A percentile compares a stretch with the other conserved stretches of the same genome.
phyloP scores from a whole-genome alignment of 805 yeast species.

The Diddensiella transvaalensis region DNA sequence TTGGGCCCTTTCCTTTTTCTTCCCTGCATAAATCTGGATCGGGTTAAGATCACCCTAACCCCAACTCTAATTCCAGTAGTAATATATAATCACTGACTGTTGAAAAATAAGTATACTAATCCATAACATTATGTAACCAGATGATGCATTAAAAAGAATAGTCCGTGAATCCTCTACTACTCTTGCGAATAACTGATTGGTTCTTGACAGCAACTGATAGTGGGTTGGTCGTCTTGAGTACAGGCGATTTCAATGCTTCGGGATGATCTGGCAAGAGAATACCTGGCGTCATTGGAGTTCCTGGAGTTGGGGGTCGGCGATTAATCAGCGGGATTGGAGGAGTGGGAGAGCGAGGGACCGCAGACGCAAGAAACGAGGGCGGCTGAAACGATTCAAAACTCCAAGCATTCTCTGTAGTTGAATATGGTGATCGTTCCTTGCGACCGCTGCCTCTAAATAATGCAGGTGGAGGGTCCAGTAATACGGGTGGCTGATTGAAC shows the following conservation, averaged over 20 bases:
- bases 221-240: neutral
- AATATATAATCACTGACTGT: too few relatives aligned
- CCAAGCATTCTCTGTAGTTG: conserved; percentile 1
- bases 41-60: too few relatives aligned
- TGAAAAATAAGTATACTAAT: too few relatives aligned
- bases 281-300: neutral
- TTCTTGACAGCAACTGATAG: neutral
- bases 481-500: neutral
- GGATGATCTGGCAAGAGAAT: conserved; percentile 1
- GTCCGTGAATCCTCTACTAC: conserved; percentile 1
- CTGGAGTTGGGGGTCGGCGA: neutral
- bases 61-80: too few relatives aligned
- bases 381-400: conserved; percentile 6
- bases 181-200: neutral
- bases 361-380: conserved; percentile 3
- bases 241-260: neutral
- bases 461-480: neutral
- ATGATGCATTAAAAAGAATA: conserved; percentile 2
- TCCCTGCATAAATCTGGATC: too few relatives aligned
- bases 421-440: neutral
- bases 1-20: too few relatives aligned
- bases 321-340: neutral
- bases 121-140: too few relatives aligned
- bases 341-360: neutral
- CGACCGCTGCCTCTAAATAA: neutral